Conservation (phyloP, 441 rosid genomes). For the Dalechampia spathulata region DNA sequence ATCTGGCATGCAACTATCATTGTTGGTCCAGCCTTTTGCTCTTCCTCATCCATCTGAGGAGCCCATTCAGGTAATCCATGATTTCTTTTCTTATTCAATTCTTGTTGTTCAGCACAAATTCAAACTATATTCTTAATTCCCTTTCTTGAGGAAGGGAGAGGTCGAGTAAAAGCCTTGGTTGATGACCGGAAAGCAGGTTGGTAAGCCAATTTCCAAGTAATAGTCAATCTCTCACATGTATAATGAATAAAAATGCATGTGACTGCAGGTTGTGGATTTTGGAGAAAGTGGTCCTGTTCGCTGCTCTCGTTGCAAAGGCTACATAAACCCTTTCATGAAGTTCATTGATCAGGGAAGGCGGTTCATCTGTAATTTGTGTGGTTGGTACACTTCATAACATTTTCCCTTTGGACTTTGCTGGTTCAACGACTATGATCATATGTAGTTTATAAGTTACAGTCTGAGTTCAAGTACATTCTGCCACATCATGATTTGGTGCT, state of each 20-base stretch:
- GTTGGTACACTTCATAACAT: conserved; percentile 49
- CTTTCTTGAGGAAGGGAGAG: no score
- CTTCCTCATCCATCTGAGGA: conserved; percentile 84
- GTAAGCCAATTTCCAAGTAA: no score
- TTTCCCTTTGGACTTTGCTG: no score
- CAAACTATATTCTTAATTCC: neutral
- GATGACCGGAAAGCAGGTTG: no score
- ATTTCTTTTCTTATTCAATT: neutral
- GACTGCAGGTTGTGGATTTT: conserved; percentile 69
- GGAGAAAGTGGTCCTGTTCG: conserved; percentile 86
- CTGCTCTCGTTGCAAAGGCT: conserved; percentile 86
- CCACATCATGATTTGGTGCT: neutral
- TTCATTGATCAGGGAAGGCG: conserved; percentile 76
- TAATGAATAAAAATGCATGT: no score
- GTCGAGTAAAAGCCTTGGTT: no score
- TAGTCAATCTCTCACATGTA: no score
- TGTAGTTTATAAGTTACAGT: no score
- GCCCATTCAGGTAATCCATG: conserved; percentile 52
- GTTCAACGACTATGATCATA: no score
- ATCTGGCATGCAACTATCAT: conserved; percentile 72
- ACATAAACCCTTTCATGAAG: conserved; percentile 75
- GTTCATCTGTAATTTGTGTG: conserved; percentile 74
- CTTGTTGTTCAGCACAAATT: neutral
- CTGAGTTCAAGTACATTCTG: neutral
- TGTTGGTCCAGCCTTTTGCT: conserved; percentile 71